phyloP scores from a whole-genome alignment of 2,329 filamentous ascomycete species.

The Furcasterigmium sp. region DNA sequence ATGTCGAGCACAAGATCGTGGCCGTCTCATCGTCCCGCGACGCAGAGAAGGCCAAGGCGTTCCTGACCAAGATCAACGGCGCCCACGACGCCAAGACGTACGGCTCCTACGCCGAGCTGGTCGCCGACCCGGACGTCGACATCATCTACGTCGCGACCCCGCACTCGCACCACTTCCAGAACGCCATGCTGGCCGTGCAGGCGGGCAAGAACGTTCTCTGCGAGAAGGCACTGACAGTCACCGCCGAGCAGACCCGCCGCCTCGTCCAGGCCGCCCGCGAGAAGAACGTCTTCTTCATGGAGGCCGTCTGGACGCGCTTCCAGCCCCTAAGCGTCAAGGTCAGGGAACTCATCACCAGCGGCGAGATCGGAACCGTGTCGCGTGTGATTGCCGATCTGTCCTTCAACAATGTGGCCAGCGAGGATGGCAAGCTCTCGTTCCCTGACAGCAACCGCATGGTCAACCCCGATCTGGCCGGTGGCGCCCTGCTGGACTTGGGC shows the following conservation, averaged over 20 bases:
- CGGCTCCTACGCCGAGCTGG: conserved; percentile 76
- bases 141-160: conserved; percentile 87
- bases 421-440: conserved; percentile 54
- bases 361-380: conserved; percentile 55
- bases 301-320: conserved; percentile 85
- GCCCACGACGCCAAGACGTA: conserved; percentile 66
- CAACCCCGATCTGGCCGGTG: conserved; percentile 77
- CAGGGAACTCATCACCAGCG: conserved; percentile 55
- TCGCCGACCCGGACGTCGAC: conserved; percentile 72
- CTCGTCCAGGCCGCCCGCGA: conserved; percentile 66
- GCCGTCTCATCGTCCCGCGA: conserved; percentile 79
- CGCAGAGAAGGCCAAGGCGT: conserved; percentile 61
- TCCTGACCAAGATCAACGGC: conserved; percentile 67
- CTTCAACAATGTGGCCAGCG: conserved; percentile 51
- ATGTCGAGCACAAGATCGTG: conserved; percentile 71
- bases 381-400: conserved; percentile 56
- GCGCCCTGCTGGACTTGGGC: conserved; percentile 76
- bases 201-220: conserved; percentile 86
- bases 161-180: conserved; percentile 90
- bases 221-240: conserved; percentile 87
- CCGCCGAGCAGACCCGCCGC: conserved; percentile 67
- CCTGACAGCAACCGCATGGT: conserved; percentile 69
- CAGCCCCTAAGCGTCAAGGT: conserved; percentile 79
- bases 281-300: conserved; percentile 75
- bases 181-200: conserved; percentile 76